Percentiles rank a stretch among this genome's conserved stretches.
Evolutionary conservation across 768 basidiomycete genomes (phyloP).

Genomic region (Amanita pseudoporphyria): DNA sequence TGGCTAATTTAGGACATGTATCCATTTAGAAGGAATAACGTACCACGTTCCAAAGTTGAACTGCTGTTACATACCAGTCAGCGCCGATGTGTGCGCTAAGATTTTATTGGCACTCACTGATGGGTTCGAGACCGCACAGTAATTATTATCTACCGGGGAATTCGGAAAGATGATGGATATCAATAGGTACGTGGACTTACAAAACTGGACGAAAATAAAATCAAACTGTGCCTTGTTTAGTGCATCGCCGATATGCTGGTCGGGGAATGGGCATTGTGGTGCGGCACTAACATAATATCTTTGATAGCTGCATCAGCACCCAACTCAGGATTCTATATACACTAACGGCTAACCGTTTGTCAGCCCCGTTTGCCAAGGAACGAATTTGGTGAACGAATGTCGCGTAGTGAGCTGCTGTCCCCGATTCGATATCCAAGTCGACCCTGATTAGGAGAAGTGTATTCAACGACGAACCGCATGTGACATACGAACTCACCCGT

Average conservation of each 20-base stretch:
- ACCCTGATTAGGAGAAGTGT: slow-evolving; percentile 23
- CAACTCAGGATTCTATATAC: neutral
- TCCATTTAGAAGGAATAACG: neutral
- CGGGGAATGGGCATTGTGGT: slow-evolving; percentile 63
- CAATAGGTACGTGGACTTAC: slow-evolving; percentile 19
- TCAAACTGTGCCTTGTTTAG: slow-evolving; percentile 56
- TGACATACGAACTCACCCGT: slow-evolving; percentile 37
- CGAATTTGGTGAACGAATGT: slow-evolving; percentile 45
- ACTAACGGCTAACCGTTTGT: slow-evolving; percentile 32
- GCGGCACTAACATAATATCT: slow-evolving; percentile 59
- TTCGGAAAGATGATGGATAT: slow-evolving; percentile 1
- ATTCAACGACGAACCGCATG: neutral
- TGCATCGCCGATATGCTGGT: slow-evolving; percentile 48
- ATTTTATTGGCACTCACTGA: slow-evolving; percentile 18
- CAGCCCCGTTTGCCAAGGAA: slow-evolving; percentile 34
- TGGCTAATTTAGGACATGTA: neutral
- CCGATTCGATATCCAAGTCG: slow-evolving; percentile 67
- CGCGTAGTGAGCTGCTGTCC: slow-evolving; percentile 37
- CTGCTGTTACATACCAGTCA: slow-evolving; percentile 20
- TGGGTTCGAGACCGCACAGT: slow-evolving; percentile 34
- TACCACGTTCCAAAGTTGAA: slow-evolving; percentile 46
- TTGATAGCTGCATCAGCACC: slow-evolving; percentile 3
- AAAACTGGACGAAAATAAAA: slow-evolving; percentile 66
- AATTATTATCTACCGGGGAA: slow-evolving; percentile 39
- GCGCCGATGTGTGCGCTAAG: neutral